Percentiles rank a stretch among this genome's conserved stretches.
Conservation (phyloP, 345 rosid genomes). For the Raphanus sativus region DNA sequence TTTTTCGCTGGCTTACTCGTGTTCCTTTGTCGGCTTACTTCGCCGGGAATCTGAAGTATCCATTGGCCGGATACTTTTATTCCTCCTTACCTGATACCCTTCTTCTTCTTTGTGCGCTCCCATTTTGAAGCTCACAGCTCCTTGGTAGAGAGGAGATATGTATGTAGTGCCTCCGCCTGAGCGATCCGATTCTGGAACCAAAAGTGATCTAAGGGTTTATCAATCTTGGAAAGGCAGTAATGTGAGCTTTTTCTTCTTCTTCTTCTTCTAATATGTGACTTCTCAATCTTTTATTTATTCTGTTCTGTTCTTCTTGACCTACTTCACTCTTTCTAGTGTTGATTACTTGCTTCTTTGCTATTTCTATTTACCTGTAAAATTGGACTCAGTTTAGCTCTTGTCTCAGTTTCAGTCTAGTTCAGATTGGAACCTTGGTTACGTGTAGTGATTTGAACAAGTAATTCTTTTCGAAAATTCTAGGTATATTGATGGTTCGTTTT, state of each 20-base stretch:
- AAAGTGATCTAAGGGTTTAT: slow-evolving; percentile 63
- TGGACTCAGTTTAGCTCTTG: background rate
- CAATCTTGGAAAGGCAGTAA: slow-evolving; percentile 96
- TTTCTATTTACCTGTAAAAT: background rate
- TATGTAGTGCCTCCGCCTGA: slow-evolving; percentile 88
- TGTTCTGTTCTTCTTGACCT: background rate
- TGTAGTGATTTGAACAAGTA: background rate
- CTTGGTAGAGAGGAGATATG: slow-evolving; percentile 50
- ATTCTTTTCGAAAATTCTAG: background rate
- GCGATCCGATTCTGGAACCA: slow-evolving; percentile 68
- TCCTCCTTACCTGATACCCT: background rate
- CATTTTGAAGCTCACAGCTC: slow-evolving; percentile 5
- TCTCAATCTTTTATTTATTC: background rate
- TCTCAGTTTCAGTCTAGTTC: slow-evolving; percentile 19
- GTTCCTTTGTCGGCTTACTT: slow-evolving; percentile 40
- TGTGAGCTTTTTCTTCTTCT: slow-evolving; percentile 43
- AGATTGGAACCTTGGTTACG: background rate
- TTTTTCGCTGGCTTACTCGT: slow-evolving; percentile 38
- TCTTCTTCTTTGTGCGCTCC: too few relatives aligned
- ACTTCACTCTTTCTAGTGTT: background rate
- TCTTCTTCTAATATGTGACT: background rate
- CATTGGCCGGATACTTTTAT: slow-evolving; percentile 27
- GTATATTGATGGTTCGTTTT: slow-evolving; percentile 18
- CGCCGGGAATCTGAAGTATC: slow-evolving; percentile 38
- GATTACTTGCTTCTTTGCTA: background rate